phyloP scores from a whole-genome alignment of 768 basidiomycete species.

The Tricholoma hemisulphureum region DNA sequence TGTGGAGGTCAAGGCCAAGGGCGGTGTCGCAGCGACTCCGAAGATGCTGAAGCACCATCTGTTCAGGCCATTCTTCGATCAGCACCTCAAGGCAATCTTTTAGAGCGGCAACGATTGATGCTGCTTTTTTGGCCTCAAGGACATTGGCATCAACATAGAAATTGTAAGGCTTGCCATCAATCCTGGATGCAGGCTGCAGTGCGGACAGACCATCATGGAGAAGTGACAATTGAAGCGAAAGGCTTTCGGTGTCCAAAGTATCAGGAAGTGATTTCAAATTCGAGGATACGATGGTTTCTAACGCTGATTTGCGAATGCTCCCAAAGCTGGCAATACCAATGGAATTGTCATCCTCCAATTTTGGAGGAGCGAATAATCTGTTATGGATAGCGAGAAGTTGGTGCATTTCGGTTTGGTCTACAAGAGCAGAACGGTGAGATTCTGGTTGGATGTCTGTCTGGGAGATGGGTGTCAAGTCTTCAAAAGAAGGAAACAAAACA shows the following conservation, averaged over 20 bases:
- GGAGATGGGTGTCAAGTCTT: slow-evolving; percentile 41
- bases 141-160: slow-evolving; percentile 85
- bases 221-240: slow-evolving; percentile 50
- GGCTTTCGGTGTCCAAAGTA: slow-evolving; percentile 49
- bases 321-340: slow-evolving; percentile 25
- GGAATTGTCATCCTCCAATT: neutral
- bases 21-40: slow-evolving; percentile 66
- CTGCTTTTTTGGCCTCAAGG: slow-evolving; percentile 62
- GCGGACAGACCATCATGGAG: slow-evolving; percentile 41
- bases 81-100: slow-evolving; percentile 52
- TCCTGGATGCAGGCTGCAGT: slow-evolving; percentile 24
- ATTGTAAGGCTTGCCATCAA: slow-evolving; percentile 43
- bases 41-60: slow-evolving; percentile 93
- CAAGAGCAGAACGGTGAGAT: slow-evolving; percentile 19
- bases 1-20: slow-evolving; percentile 56
- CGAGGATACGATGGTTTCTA: slow-evolving; percentile 33
- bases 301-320: slow-evolving; percentile 29
- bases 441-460: slow-evolving; percentile 9
- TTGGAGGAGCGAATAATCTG: slow-evolving; percentile 32
- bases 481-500: slow-evolving; percentile 82
- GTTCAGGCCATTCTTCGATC: slow-evolving; percentile 89
- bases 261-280: slow-evolving; percentile 33
- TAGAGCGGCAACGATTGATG: slow-evolving; percentile 50
- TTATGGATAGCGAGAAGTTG: slow-evolving; percentile 51
- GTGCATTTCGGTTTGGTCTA: slow-evolving; percentile 34